Conservation (phyloP, 2,329 filamentous ascomycete genomes). For the Colletotrichum paranaense region DNA sequence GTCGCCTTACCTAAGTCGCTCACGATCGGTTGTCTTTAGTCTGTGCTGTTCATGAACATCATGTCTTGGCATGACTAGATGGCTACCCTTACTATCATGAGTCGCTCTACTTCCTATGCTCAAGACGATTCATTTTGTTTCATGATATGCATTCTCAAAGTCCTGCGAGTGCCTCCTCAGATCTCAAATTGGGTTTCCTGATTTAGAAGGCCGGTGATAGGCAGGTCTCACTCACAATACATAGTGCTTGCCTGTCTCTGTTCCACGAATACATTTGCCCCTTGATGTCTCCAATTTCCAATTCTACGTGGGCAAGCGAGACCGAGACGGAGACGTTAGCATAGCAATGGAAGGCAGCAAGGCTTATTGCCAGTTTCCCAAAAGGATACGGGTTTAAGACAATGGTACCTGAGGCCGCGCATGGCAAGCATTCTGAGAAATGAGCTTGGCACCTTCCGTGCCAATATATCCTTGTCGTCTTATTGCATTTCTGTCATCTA, state of each 20-base stretch:
- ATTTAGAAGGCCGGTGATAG: neutral
- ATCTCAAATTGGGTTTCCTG: neutral
- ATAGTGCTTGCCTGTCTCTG: neutral
- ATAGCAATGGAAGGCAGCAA: neutral
- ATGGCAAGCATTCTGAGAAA: neutral
- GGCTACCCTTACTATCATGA: neutral
- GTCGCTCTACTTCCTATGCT: neutral
- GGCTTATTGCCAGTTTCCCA: neutral
- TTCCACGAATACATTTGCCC: neutral
- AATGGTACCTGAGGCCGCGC: conserved; percentile 1
- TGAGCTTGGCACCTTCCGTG: neutral
- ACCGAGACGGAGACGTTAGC: neutral
- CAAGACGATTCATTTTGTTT: neutral
- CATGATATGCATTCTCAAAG: neutral
- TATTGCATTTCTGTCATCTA: neutral
- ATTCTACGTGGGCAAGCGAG: neutral
- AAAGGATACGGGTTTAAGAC: neutral
- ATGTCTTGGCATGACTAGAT: neutral
- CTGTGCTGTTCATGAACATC: neutral
- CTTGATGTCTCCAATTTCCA: neutral
- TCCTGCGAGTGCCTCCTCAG: neutral
- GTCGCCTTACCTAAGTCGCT: neutral
- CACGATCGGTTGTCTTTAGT: neutral
- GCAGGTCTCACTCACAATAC: neutral
- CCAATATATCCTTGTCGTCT: conserved; percentile 15